Evolutionary conservation across 768 basidiomycete species (phyloP).

Genomic region (Tricholoma matsutake): DNA sequence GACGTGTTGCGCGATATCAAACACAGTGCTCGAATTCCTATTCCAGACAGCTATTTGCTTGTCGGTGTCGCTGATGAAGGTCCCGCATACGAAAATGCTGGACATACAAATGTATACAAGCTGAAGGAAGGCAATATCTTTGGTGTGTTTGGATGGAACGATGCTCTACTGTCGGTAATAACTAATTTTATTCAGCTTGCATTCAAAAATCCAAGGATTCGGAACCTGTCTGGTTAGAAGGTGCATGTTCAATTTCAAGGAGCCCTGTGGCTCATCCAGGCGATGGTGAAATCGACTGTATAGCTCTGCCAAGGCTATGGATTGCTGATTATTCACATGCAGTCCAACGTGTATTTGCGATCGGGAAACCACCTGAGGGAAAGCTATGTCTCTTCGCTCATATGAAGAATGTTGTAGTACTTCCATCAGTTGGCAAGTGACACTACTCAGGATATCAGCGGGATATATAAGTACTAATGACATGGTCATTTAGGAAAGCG

Average conservation of each 20-base stretch:
- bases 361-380: conserved; percentile 63
- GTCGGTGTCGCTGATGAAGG: conserved; percentile 87
- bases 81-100: conserved; percentile 52
- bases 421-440: conserved; percentile 55
- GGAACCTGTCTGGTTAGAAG: conserved; percentile 54
- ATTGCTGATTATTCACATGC: conserved; percentile 2
- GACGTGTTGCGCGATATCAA: conserved; percentile 73
- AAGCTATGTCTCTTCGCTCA: conserved; percentile 54
- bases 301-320: neutral
- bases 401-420: conserved; percentile 69
- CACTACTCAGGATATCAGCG: neutral
- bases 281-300: conserved; percentile 45
- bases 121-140: conserved; percentile 61
- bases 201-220: conserved; percentile 49
- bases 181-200: conserved; percentile 42
- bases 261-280: conserved; percentile 78
- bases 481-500: conserved; percentile 40
- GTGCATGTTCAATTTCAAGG: conserved; percentile 60
- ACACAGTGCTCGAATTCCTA: conserved; percentile 67
- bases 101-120: conserved; percentile 49
- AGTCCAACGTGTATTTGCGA: conserved; percentile 72
- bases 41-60: conserved; percentile 64
- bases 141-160: conserved; percentile 38
- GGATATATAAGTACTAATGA: neutral
- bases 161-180: neutral